Base-by-base conservation (phyloP, 2,329 filamentous ascomycete species). In the Periconia sp. region DNA sequence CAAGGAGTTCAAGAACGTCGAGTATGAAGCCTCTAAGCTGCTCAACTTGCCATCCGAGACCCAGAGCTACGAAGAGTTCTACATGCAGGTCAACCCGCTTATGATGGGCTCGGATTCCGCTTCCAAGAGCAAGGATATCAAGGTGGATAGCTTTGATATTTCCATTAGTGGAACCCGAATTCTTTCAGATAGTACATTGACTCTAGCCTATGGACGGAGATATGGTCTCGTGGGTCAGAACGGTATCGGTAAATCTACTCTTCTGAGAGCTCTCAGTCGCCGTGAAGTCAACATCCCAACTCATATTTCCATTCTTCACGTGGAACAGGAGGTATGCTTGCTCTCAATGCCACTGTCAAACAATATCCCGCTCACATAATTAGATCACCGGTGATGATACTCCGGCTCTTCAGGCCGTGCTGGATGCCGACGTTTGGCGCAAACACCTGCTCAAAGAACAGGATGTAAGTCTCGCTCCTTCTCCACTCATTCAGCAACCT, bases 221-320 rank as follows among this genome's bases (percentile, higher is more conserved):
- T 99, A 99, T 76, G 94, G 94, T 85, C 81, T 99, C 60, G 94
- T 99, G 63, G 94, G 94, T 82, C 90, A 97, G 82, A 99, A 99
- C 84, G 94, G 94, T 91, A 93, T 99, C 60, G 94, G 78, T 71
- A 81, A 81, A 76, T 80, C 91, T 71, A 99, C 94, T n/a, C 80
- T 99, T 60, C 83, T 99, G 57, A 85, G 94, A 63, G 94, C 94
- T 15, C 81, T 99, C 61, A 95, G 92, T 68, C 87, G 91, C 68
- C 86, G 94, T 88, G 94, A 99, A 72, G 84, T 99, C 55, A 85
- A 92, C 5, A 94, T 99, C 76, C 94, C 94, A 11, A 95, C 91
- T 1, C 93, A 99, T 65, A 99, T 99, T 61, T 97, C 94, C 11
- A 99, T 99, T 83, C 85, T 99, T 17, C 94, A 99, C 80, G 94